A percentile compares a stretch with the other conserved stretches of the same genome.
Evolutionary conservation across 768 basidiomycete species (phyloP).

Genomic region (Lentinula sp.): DNA sequence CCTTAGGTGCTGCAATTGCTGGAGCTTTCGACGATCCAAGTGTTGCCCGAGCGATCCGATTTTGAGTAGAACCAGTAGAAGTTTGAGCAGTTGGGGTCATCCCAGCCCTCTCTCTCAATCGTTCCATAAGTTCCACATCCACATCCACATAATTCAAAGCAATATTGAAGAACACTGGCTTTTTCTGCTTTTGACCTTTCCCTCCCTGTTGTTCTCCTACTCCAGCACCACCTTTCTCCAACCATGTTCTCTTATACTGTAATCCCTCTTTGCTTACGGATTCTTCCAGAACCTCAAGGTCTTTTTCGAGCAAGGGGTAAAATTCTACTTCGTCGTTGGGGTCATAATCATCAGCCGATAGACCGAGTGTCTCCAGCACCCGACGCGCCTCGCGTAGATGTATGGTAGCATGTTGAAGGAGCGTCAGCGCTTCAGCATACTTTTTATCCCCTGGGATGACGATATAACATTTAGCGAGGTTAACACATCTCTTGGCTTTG

Average conservation of each 20-base stretch:
- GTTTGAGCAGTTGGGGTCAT: conserved; percentile 26
- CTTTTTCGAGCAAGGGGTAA: conserved; percentile 44
- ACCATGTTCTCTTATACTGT: conserved; percentile 71
- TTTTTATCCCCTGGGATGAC: conserved; percentile 41
- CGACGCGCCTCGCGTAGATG: conserved; percentile 65
- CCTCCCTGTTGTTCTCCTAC: conserved; percentile 23
- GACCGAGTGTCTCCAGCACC: conserved; percentile 42
- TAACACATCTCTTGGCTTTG: conserved; percentile 66
- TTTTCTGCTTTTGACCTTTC: conserved; percentile 49
- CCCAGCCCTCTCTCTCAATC: conserved; percentile 65
- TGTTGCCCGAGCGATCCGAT: background rate
- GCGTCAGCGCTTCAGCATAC: conserved; percentile 66
- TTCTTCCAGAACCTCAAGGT: conserved; percentile 48
- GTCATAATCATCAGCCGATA: conserved; percentile 38
- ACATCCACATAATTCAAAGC: conserved; percentile 89
- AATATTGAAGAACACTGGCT: conserved; percentile 90
- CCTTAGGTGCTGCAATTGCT: conserved; percentile 27
- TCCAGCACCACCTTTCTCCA: conserved; percentile 67
- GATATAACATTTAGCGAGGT: conserved; percentile 72
- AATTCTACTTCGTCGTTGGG: conserved; percentile 32
- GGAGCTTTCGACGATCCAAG: conserved; percentile 9
- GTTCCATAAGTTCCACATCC: conserved; percentile 55
- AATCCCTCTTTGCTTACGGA: conserved; percentile 40
- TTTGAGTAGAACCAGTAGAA: background rate
- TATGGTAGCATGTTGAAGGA: conserved; percentile 66